Conservation (phyloP, 768 basidiomycete genomes). For the Lactarius pseudohatsudake region DNA sequence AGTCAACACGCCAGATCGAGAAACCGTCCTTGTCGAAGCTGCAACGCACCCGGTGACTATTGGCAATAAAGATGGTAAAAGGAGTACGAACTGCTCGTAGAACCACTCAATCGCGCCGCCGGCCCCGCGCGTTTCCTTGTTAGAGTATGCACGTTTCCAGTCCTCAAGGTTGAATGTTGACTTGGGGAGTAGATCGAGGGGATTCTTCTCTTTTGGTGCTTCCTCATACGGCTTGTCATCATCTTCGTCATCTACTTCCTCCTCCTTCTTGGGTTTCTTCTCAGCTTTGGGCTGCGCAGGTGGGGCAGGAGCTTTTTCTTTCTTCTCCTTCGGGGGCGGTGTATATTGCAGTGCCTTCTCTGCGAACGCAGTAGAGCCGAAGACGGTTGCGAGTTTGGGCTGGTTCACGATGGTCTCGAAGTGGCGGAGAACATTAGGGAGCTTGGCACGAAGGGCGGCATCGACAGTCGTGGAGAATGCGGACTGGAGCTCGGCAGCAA, state of each 20-base stretch:
- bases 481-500: slow-evolving; percentile 59
- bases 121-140: slow-evolving; percentile 90
- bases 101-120: slow-evolving; percentile 91
- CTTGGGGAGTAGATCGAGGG: slow-evolving; percentile 88
- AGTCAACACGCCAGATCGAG: slow-evolving; percentile 90
- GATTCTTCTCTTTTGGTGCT: slow-evolving; percentile 93
- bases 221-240: slow-evolving; percentile 68
- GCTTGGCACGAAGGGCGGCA: slow-evolving; percentile 58
- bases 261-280: slow-evolving; percentile 62
- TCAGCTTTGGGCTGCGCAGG: slow-evolving; percentile 51
- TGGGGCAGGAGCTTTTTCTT: slow-evolving; percentile 37
- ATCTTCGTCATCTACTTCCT: slow-evolving; percentile 58
- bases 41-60: slow-evolving; percentile 1
- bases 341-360: slow-evolving; percentile 72
- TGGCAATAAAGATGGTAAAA: slow-evolving; percentile 9
- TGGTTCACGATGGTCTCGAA: slow-evolving; percentile 88
- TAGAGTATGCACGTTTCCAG: slow-evolving; percentile 98
- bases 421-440: slow-evolving; percentile 80
- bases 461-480: slow-evolving; percentile 62
- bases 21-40: slow-evolving; percentile 89
- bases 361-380: slow-evolving; percentile 54
- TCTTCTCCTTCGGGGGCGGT: slow-evolving; percentile 56
- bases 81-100: slow-evolving; percentile 76
- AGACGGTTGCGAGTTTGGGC: slow-evolving; percentile 67
- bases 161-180: slow-evolving; percentile 88